These are phyloP conservation scores for Trametes sp. DNA, from an alignment of 1,284 basidiomycete genomes.

Conservation along the genomic window DNA sequence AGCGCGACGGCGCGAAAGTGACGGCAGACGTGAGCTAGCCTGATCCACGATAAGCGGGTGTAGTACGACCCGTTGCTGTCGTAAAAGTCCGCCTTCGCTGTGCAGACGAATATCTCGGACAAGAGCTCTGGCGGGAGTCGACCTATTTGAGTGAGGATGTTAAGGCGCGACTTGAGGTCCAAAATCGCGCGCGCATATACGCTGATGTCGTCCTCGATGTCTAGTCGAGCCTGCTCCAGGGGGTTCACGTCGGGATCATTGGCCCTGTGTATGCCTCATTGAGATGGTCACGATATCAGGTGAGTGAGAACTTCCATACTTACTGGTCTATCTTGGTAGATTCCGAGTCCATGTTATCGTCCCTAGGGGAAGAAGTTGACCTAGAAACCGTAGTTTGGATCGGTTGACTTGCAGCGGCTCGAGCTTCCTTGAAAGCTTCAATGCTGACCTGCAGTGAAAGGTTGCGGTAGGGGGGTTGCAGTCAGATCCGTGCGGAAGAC, in stretches of 20 bases:
- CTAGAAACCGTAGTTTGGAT: too few species aligned
- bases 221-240: not conserved
- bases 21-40: not conserved
- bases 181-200: not conserved
- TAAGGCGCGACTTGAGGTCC: slow-evolving; percentile 4
- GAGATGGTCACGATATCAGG: too few species aligned
- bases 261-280: too few species aligned
- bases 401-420: too few species aligned
- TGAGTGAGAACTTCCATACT: too few species aligned
- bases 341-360: too few species aligned
- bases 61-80: not conserved
- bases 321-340: too few species aligned
- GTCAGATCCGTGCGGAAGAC: too few species aligned
- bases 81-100: not conserved
- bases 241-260: not conserved
- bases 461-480: too few species aligned
- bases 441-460: too few species aligned
- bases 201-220: not conserved
- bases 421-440: too few species aligned
- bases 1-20: not conserved
- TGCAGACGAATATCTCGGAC: slow-evolving; percentile 2
- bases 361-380: too few species aligned
- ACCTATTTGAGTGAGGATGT: not conserved
- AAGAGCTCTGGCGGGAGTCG: slow-evolving; percentile 7
- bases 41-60: not conserved